Evolutionary conservation across 2,329 filamentous ascomycete genomes (phyloP), one percentile per base, ranked within the genome.

Genomic region (Penicillium paneum): DNA sequence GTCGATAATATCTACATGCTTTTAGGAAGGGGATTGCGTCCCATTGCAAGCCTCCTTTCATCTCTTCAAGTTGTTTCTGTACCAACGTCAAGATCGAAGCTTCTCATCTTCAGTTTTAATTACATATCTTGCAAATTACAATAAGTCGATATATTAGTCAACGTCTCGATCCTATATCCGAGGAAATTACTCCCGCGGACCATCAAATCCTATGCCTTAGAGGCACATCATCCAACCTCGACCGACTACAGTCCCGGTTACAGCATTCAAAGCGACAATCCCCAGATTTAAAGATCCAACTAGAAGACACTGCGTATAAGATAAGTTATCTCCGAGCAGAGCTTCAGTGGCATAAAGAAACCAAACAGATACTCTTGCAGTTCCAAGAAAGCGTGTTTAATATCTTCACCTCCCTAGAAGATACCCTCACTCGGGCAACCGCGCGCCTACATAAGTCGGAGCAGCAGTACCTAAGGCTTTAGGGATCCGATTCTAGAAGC

Each of bases 281-380:
- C 1, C 48, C 29, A 17, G 46, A 57, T 21, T 17, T 51, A 0
- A 53, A 43, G 17, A 29, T 8, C 12, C 28, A 43, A 24, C 19
- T 61, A 0, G 58, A 62, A 41, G 52, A 62, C 3, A n/a, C 52
- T 28, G 38, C 19, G 1, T 62, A 62, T 44, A n/a, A 62, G 39
- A 52, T 49, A 2, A 54, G 58, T 21, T 62, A 61, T 48, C 50
- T 62, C 0, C 55, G 29, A 28, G 60, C 49, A 13, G 58, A 62
- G 48, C 54, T 61, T 24, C 17, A 61, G 29, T 62, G 43, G 54
- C 40, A 61, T 19, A 61, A 62, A 54, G 58, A 62, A 32, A 59
- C 45, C 2, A 59, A 57, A 45, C 35, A 61, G 38, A 57, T 57
- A 26, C 38, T 62, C 13, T 39, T 61, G 3, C 12, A 55, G 21